Evolutionary conservation across 768 basidiomycete species (phyloP).

Genomic region (Mycena haematopus): DNA sequence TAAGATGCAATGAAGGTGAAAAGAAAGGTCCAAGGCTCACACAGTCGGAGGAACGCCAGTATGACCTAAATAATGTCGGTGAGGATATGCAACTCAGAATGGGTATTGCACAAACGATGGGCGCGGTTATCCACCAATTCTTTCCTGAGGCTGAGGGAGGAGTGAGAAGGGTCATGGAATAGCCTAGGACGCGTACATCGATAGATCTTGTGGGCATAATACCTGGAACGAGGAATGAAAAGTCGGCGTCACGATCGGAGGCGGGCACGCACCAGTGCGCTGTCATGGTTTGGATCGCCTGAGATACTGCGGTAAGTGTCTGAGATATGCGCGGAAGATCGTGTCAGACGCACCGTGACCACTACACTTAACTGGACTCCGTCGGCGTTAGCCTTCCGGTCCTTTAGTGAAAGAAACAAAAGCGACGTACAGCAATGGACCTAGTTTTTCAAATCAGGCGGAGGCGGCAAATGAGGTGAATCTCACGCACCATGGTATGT

Average conservation of each 20-base stretch:
- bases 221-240: slow-evolving; percentile 8
- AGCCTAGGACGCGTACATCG: slow-evolving; percentile 15
- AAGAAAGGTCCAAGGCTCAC: not conserved
- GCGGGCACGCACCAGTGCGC: slow-evolving; percentile 22
- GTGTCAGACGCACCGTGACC: slow-evolving; percentile 15
- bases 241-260: too few species aligned
- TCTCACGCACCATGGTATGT: slow-evolving; percentile 28
- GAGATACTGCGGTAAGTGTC: not conserved
- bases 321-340: too few species aligned
- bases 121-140: slow-evolving; percentile 29
- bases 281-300: slow-evolving; percentile 28
- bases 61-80: not conserved
- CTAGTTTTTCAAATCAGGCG: not conserved
- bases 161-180: not conserved
- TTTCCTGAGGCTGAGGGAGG: slow-evolving; percentile 19
- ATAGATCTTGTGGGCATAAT: slow-evolving; percentile 29
- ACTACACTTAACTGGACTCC: slow-evolving; percentile 15
- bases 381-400: not conserved
- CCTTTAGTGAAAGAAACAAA: not conserved
- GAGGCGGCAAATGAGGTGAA: not conserved
- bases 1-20: not conserved
- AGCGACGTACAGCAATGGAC: slow-evolving; percentile 21
- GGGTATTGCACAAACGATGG: slow-evolving; percentile 14
- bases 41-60: slow-evolving; percentile 23
- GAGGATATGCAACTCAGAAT: not conserved